phyloP scores from a whole-genome alignment of 768 basidiomycete species.

The Daedalea quercina region DNA sequence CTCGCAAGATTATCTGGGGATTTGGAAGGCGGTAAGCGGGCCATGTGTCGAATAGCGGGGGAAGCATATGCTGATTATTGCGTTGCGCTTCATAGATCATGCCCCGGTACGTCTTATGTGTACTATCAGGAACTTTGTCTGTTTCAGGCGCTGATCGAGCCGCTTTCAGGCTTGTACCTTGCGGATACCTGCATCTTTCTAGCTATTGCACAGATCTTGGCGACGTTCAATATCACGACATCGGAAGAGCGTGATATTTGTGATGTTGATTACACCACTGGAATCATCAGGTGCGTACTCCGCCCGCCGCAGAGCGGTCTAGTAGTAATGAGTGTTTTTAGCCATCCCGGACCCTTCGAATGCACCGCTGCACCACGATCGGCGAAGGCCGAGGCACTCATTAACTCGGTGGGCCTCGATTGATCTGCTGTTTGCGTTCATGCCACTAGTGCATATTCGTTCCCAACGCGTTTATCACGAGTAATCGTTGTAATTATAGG shows the following conservation, averaged over 20 bases:
- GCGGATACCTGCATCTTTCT: conserved; percentile 20
- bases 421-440: background rate
- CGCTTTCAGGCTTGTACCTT: conserved; percentile 6
- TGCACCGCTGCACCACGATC: background rate
- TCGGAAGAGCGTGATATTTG: conserved; percentile 30
- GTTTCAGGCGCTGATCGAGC: background rate
- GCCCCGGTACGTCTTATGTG: conserved; percentile 14
- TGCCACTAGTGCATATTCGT: no score
- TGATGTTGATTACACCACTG: conserved; percentile 27
- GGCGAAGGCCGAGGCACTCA: background rate
- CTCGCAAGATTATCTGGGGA: conserved; percentile 25
- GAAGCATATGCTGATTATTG: background rate
- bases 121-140: background rate
- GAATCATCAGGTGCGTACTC: conserved; percentile 35
- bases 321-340: background rate
- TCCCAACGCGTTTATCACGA: no score
- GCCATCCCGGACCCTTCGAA: background rate
- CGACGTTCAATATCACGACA: conserved; percentile 32
- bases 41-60: background rate
- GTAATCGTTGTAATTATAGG: no score
- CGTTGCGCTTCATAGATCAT: conserved; percentile 9
- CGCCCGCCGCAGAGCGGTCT: background rate
- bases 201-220: conserved; percentile 18
- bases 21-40: conserved; percentile 25
- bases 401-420: background rate